These are phyloP conservation scores for Populus deltoides DNA, from an alignment of 345 rosid species.

Conservation along the genomic window DNA sequence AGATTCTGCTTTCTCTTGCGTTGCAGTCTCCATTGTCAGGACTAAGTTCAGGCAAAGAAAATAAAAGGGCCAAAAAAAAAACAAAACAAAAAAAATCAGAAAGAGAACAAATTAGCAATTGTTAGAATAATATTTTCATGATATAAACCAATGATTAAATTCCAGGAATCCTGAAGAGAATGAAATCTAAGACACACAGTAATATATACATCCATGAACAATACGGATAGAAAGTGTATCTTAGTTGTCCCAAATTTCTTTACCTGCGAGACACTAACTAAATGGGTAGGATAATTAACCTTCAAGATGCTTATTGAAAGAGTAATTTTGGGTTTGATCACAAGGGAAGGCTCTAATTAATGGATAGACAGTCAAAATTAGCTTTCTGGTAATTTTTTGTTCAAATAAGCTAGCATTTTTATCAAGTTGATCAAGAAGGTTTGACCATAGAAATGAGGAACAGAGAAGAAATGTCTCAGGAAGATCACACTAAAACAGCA, in stretches of 20 bases:
- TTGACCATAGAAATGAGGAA: no score
- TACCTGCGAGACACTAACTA: no score
- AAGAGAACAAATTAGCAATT: background rate
- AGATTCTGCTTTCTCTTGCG: slow-evolving; percentile 48
- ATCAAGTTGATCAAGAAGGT: no score
- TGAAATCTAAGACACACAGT: background rate
- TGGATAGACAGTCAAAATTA: background rate
- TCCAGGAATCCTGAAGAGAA: background rate
- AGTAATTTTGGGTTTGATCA: background rate
- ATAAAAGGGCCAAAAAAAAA: background rate
- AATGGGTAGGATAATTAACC: no score
- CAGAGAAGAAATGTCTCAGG: no score
- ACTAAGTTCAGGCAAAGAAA: background rate
- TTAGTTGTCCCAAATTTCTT: no score
- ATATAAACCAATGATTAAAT: background rate
- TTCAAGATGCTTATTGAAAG: background rate
- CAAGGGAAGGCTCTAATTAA: no score
- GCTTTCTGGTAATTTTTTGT: no score
- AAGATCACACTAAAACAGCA: background rate
- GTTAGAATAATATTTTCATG: background rate
- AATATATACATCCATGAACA: no score
- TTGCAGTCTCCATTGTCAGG: slow-evolving; percentile 10
- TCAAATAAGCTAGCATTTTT: no score
- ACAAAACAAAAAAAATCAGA: no score
- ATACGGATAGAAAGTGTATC: no score